phyloP scores from a whole-genome alignment of 352 stramenopile genomes.

The Phytophthora chlamydospora region DNA sequence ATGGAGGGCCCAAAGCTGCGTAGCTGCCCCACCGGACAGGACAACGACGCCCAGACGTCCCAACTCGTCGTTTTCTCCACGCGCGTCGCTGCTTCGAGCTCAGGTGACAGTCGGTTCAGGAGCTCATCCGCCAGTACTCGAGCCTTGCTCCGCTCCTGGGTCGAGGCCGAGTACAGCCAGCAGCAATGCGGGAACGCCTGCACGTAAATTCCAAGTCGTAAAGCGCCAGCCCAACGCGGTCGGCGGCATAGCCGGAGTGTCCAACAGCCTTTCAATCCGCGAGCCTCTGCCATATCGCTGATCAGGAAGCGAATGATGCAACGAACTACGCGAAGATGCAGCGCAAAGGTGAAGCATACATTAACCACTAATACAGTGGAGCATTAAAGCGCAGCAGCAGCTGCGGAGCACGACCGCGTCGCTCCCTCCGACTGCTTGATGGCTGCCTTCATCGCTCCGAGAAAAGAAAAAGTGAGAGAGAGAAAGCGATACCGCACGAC shows the following conservation, averaged over 20 bases:
- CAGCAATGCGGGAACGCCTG: constrained; percentile 7
- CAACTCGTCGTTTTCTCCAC: constrained; percentile 53
- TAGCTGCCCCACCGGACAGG: constrained; percentile 18
- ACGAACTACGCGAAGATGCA: constrained; percentile 28
- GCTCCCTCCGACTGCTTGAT: constrained; percentile 28
- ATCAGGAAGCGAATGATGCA: constrained; percentile 14
- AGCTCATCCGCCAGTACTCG: neutral
- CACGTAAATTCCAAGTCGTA: constrained; percentile 58
- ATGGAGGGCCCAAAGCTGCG: constrained; percentile 3
- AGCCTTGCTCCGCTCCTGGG: constrained; percentile 5
- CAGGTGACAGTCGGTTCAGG: constrained; percentile 4
- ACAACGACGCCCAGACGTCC: constrained; percentile 30
- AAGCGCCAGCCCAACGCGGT: constrained; percentile 39
- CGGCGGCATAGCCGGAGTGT: constrained; percentile 48
- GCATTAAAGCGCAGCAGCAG: constrained; percentile 29
- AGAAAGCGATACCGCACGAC: constrained; percentile 31
- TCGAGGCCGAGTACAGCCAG: constrained; percentile 26
- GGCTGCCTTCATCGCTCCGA: constrained; percentile 24
- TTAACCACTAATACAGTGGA: constrained; percentile 44
- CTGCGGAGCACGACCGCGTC: constrained; percentile 24
- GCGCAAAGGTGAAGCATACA: constrained; percentile 39
- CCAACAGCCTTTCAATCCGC: constrained; percentile 47
- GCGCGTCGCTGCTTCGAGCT: constrained; percentile 30
- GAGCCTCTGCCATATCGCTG: constrained; percentile 66
- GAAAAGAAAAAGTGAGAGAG: constrained; percentile 12